Evolutionary conservation across 768 basidiomycete species (phyloP).

Genomic region (Podaxis pistillaris): DNA sequence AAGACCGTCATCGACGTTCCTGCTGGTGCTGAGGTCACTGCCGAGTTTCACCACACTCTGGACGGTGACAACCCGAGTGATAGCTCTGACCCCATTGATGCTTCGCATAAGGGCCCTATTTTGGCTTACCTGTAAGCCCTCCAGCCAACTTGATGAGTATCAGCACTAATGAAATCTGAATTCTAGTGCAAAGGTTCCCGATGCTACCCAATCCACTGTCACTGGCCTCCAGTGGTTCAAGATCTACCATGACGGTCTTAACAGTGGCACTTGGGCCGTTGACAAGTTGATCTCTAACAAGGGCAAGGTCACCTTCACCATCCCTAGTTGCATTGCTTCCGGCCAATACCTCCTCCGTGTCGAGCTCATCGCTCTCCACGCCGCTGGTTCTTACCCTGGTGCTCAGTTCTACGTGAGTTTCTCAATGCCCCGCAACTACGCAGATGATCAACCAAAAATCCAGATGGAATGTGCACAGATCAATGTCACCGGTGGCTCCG

Average conservation of each 20-base stretch:
- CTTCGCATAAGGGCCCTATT: slow-evolving; percentile 51
- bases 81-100: slow-evolving; percentile 44
- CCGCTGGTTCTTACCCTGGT: slow-evolving; percentile 42
- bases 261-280: slow-evolving; percentile 43
- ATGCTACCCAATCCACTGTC: slow-evolving; percentile 42
- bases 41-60: slow-evolving; percentile 53
- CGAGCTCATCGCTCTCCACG: slow-evolving; percentile 47
- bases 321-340: slow-evolving; percentile 44
- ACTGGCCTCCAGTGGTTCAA: slow-evolving; percentile 59
- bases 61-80: slow-evolving; percentile 39
- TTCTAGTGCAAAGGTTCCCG: slow-evolving; percentile 41
- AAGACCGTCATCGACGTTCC: slow-evolving; percentile 19
- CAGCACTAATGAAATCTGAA: background rate
- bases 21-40: slow-evolving; percentile 35
- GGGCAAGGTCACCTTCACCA: slow-evolving; percentile 47
- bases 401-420: slow-evolving; percentile 52
- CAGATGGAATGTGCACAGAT: slow-evolving; percentile 52
- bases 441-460: slow-evolving; percentile 14
- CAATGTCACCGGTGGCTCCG: slow-evolving; percentile 40
- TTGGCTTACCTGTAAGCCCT: slow-evolving; percentile 45
- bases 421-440: background rate
- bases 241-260: slow-evolving; percentile 46
- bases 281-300: slow-evolving; percentile 45
- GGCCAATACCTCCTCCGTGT: slow-evolving; percentile 51
- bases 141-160: background rate